Conservation (phyloP, 2,329 filamentous ascomycete species). For the Phyllosticta citriasiana region DNA sequence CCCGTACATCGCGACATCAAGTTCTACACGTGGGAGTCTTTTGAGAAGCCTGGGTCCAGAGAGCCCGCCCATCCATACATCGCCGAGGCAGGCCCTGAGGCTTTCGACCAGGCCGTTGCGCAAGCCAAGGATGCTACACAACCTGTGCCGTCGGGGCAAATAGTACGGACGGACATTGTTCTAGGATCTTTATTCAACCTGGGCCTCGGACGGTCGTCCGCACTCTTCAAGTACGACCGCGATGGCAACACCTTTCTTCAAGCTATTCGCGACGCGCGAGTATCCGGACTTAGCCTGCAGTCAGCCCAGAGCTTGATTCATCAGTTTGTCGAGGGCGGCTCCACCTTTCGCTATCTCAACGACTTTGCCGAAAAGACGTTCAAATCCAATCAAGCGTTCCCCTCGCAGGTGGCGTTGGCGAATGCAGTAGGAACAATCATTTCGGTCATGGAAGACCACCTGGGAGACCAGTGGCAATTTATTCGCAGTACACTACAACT, state of each 20-base stretch:
- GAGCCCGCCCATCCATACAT: slow-evolving; percentile 45
- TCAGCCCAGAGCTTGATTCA: slow-evolving; percentile 44
- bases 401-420: slow-evolving; percentile 33
- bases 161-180: slow-evolving; percentile 28
- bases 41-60: slow-evolving; percentile 36
- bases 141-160: slow-evolving; percentile 20
- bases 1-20: slow-evolving; percentile 20
- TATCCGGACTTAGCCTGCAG: slow-evolving; percentile 42
- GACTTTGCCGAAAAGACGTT: slow-evolving; percentile 29
- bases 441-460: slow-evolving; percentile 30
- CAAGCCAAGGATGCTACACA: slow-evolving; percentile 15
- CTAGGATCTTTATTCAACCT: slow-evolving; percentile 52
- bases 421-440: slow-evolving; percentile 30
- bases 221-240: slow-evolving; percentile 56
- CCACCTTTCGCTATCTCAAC: slow-evolving; percentile 24
- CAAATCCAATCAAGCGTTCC: slow-evolving; percentile 22
- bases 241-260: slow-evolving; percentile 43
- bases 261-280: slow-evolving; percentile 33
- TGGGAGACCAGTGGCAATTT: slow-evolving; percentile 20
- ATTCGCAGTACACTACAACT: slow-evolving; percentile 32
- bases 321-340: slow-evolving; percentile 31
- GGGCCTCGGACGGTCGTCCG: slow-evolving; percentile 59
- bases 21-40: slow-evolving; percentile 62
- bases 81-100: slow-evolving; percentile 55
- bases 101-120: slow-evolving; percentile 53